phyloP scores from a whole-genome alignment of 768 basidiomycete genomes.

The Russula abietina region DNA sequence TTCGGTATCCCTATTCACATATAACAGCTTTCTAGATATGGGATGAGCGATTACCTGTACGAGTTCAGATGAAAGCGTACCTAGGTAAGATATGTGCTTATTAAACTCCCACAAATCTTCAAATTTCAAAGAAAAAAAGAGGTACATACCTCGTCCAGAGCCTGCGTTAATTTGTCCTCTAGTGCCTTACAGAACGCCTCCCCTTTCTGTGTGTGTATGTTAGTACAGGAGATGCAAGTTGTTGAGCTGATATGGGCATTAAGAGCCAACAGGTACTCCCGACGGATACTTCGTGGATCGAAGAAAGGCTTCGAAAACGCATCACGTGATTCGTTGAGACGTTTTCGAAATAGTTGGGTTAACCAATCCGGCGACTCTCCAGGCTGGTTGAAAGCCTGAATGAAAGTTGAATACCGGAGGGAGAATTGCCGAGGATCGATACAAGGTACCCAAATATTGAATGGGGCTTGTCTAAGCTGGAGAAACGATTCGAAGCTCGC shows the following conservation, averaged over 20 bases:
- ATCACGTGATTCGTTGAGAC: background rate
- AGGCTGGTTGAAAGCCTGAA: background rate
- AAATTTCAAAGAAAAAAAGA: too few species aligned
- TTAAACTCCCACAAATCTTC: background rate
- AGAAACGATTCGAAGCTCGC: background rate
- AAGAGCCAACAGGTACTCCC: background rate
- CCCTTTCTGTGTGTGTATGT: background rate
- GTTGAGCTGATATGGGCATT: background rate
- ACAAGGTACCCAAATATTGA: background rate
- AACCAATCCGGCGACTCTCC: background rate
- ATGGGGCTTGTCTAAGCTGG: background rate
- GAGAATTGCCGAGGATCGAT: background rate
- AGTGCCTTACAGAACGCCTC: background rate
- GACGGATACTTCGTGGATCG: background rate
- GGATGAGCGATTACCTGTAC: too few species aligned
- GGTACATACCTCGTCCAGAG: background rate
- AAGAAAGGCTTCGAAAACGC: background rate
- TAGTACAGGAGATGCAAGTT: background rate
- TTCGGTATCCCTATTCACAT: background rate
- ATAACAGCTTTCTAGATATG: background rate
- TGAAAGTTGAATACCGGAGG: too few species aligned
- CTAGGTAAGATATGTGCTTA: background rate
- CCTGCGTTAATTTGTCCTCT: background rate
- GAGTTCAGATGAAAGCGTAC: too few species aligned
- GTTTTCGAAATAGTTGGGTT: background rate